These are phyloP conservation scores for Zygnema cylindricum DNA, from an alignment of 139 green algal species.

Conservation along the genomic window DNA sequence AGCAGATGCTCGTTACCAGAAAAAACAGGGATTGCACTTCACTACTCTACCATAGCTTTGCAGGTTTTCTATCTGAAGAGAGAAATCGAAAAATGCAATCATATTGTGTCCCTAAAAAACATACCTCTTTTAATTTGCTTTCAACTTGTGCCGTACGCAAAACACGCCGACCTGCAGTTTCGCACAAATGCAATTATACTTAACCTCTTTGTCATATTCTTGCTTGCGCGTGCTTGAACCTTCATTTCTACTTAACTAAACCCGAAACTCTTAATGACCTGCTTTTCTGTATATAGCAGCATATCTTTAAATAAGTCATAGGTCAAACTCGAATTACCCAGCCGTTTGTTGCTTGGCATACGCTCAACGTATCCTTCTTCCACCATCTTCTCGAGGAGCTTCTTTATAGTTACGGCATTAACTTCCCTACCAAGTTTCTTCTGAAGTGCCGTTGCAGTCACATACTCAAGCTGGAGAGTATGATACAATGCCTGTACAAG, in stretches of 20 bases:
- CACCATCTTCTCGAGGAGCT: slow-evolving; percentile 25
- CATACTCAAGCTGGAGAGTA: slow-evolving; percentile 13
- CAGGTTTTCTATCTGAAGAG: too few species aligned
- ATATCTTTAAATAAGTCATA: too few species aligned
- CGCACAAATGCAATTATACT: not conserved
- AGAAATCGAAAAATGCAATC: too few species aligned
- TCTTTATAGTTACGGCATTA: not conserved
- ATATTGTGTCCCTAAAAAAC: too few species aligned
- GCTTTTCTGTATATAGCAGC: too few species aligned
- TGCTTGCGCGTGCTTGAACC: too few species aligned
- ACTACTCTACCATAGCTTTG: too few species aligned
- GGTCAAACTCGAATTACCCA: not conserved
- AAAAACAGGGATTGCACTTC: too few species aligned
- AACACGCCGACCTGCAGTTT: slow-evolving; percentile 1
- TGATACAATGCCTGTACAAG: slow-evolving; percentile 20
- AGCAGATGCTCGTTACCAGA: too few species aligned
- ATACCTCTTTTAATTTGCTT: not conserved
- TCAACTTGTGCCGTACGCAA: not conserved
- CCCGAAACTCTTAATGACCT: too few species aligned
- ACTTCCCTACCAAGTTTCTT: slow-evolving; percentile 8
- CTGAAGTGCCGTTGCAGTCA: slow-evolving; percentile 23
- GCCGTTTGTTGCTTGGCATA: slow-evolving; percentile 14
- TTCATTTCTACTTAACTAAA: too few species aligned
- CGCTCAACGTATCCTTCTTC: slow-evolving; percentile 25
- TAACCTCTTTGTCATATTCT: not conserved